phyloP scores from a whole-genome alignment of 2,329 filamentous ascomycete genomes.

The Fusarium chuoi region DNA sequence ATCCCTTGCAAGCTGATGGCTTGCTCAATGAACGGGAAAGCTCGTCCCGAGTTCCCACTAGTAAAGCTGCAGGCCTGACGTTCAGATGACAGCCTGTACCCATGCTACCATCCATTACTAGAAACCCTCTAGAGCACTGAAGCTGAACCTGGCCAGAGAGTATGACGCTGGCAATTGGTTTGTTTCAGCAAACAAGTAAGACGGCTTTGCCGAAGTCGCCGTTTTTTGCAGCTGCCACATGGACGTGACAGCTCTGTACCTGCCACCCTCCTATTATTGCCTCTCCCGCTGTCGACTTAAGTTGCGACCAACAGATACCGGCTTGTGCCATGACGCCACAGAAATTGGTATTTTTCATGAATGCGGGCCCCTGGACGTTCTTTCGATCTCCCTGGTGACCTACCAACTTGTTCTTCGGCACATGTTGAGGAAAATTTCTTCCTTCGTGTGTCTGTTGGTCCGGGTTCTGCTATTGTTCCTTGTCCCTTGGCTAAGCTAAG shows the following conservation, averaged over 20 bases:
- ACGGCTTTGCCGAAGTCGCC: slow-evolving; percentile 12
- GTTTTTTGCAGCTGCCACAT: slow-evolving; percentile 27
- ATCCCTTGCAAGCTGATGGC: slow-evolving; percentile 11
- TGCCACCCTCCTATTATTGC: slow-evolving; percentile 14
- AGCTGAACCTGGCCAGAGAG: background rate
- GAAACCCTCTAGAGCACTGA: background rate
- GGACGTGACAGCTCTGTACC: slow-evolving; percentile 17
- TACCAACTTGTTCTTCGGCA: slow-evolving; percentile 36
- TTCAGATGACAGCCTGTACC: slow-evolving; percentile 17
- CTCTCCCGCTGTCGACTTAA: slow-evolving; percentile 22
- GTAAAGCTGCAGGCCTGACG: background rate
- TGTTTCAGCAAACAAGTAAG: background rate
- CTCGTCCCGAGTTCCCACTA: slow-evolving; percentile 21
- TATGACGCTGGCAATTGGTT: slow-evolving; percentile 4
- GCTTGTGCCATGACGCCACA: slow-evolving; percentile 40
- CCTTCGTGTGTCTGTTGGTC: slow-evolving; percentile 37
- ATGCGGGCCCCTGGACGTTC: slow-evolving; percentile 13
- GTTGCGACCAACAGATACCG: slow-evolving; percentile 17
- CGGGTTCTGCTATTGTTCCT: slow-evolving; percentile 25
- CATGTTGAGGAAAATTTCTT: slow-evolving; percentile 28
- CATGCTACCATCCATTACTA: slow-evolving; percentile 10
- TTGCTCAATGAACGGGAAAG: slow-evolving; percentile 10
- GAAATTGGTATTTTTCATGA: slow-evolving; percentile 6
- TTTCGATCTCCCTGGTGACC: slow-evolving; percentile 8
- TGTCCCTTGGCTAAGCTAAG: slow-evolving; percentile 34